Evolutionary conservation across 73 alveolate species (phyloP), one percentile per base, ranked within the genome.

Genomic region (Strombidium stylifer): DNA sequence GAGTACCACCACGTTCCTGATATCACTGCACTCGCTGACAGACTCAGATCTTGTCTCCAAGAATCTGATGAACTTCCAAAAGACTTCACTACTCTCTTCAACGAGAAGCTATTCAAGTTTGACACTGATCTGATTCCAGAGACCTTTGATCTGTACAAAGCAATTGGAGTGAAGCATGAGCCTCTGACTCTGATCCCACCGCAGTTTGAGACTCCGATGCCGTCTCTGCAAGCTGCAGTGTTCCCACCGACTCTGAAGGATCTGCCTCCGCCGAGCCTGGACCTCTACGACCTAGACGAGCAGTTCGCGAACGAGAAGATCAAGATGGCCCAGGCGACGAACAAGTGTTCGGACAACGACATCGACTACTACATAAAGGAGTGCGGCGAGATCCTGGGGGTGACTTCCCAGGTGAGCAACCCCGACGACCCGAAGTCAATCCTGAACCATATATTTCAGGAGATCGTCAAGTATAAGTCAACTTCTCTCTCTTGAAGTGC

Each of bases 181-280:
- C 95, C 93, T 19, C 79, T 96, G 26, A 82, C 98, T 23, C 89
- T 96, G 32, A 96, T 96, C 45, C 98, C 98, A 2, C 99, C 99
- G 12, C 89, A 85, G 52, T 96, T 96, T 84, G 99, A 96, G 82
- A 93, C 99, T 0, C 99, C 99, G 6, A 74, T 96, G 88, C 96
- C 97, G n/a, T 80, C 93, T 20, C 74, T 93, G 14, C 66, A 78
- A 49, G 96, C 97, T 24, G 97, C 99, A 36, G 98, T 93, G n/a
- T 96, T 96, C 70, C 99, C 98, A 21, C 99, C 99, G 1, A 87
- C 90, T 48, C 71, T 92, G 30, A 90, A 90, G 73, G 99, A 96
- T 41, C 91, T 96, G 36, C 90, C 97, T 20, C 97, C 97, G 36
- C 99, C 99, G 31, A 82, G 72, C 37, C 85, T 96, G 25, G 99